Conservation (phyloP, 2,329 filamentous ascomycete species). For the Cryphonectria carpinicola region DNA sequence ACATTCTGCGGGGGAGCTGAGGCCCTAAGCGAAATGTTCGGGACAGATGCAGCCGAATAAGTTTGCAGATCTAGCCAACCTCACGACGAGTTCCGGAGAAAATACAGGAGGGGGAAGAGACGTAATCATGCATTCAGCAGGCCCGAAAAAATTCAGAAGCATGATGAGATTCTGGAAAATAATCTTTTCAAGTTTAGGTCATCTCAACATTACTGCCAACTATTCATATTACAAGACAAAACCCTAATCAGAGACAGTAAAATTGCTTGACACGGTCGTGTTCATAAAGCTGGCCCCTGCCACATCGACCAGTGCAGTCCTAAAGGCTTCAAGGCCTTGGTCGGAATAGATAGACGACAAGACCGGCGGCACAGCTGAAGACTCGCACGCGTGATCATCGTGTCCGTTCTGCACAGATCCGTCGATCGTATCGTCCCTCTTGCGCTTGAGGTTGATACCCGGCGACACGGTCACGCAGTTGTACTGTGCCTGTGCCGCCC, state of each 20-base stretch:
- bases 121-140: not conserved
- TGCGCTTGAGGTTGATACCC: slow-evolving; percentile 22
- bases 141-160: not conserved
- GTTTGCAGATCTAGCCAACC: not conserved
- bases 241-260: not conserved
- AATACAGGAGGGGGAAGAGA: not conserved
- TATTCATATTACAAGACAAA: not conserved
- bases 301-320: slow-evolving; percentile 9
- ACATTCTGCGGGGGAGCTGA: not conserved
- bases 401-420: slow-evolving; percentile 10
- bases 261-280: slow-evolving; percentile 19
- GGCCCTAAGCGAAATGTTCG: not conserved
- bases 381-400: slow-evolving; percentile 19
- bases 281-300: slow-evolving; percentile 22
- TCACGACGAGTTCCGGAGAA: not conserved
- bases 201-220: not conserved
- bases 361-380: slow-evolving; percentile 15
- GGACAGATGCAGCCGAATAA: not conserved
- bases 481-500: slow-evolving; percentile 43
- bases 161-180: not conserved
- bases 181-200: not conserved
- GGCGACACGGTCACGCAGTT: slow-evolving; percentile 36
- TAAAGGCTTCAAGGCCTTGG: slow-evolving; percentile 12
- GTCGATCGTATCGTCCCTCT: slow-evolving; percentile 2
- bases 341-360: slow-evolving; percentile 25